Conservation (phyloP, 257 asterid genomes). For the Knoxia roxburghii region DNA sequence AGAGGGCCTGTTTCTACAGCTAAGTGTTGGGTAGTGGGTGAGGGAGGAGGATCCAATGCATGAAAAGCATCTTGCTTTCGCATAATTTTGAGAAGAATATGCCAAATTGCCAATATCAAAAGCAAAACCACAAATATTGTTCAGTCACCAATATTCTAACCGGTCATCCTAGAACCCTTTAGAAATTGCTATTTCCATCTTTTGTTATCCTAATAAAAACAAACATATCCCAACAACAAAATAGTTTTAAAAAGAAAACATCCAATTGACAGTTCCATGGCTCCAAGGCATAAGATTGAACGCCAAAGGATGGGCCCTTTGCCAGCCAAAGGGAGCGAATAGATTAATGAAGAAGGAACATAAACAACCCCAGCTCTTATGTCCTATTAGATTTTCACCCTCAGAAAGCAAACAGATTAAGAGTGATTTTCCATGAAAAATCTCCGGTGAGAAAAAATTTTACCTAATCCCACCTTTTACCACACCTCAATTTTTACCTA, state of each 20-base stretch:
- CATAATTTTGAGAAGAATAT: neutral
- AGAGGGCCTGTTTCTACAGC: conserved; percentile 5
- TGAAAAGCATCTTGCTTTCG: neutral
- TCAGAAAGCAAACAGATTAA: neutral
- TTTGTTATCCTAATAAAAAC: neutral
- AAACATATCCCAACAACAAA: neutral
- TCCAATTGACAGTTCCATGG: neutral
- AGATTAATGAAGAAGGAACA: neutral
- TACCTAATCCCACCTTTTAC: neutral
- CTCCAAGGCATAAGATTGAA: neutral
- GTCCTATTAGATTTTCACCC: neutral
- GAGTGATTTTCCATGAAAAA: neutral
- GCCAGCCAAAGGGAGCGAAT: neutral
- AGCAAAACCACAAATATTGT: neutral
- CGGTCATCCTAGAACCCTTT: neutral
- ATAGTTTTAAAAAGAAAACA: neutral
- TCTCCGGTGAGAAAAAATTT: neutral
- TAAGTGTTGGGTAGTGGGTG: neutral
- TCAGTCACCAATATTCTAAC: neutral
- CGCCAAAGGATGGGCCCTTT: neutral
- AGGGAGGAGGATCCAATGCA: neutral
- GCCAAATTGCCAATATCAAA: neutral
- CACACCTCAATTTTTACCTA: neutral
- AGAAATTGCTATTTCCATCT: too few relatives aligned
- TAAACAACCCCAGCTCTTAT: neutral